A percentile compares a stretch with the other conserved stretches of the same genome.
Evolutionary conservation across 1,284 basidiomycete species (phyloP).

Genomic region (Chalciporus piperatoides): DNA sequence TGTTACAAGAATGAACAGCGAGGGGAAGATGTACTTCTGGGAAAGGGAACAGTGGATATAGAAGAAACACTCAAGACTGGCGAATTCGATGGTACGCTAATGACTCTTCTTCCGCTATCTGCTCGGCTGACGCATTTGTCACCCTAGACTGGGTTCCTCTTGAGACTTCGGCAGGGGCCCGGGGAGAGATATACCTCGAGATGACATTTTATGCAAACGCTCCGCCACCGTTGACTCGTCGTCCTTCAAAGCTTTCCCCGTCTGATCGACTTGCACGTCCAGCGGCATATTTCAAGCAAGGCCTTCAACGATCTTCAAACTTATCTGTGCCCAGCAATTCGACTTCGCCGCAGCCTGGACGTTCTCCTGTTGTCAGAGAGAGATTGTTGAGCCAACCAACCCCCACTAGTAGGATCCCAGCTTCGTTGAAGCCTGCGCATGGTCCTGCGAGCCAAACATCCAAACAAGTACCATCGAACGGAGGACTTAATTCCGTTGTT

Average conservation of each 20-base stretch:
- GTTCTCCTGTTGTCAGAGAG: slow-evolving; percentile 11
- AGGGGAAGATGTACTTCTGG: slow-evolving; percentile 54
- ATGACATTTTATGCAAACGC: slow-evolving; percentile 72
- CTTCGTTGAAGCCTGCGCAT: slow-evolving; percentile 25
- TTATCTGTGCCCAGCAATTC: slow-evolving; percentile 7
- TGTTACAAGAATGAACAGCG: slow-evolving; percentile 64
- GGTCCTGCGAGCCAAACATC: slow-evolving; percentile 10
- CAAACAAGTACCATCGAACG: slow-evolving; percentile 3
- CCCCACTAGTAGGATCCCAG: slow-evolving; percentile 6
- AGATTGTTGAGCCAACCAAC: slow-evolving; percentile 10
- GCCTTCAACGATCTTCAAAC: slow-evolving; percentile 6
- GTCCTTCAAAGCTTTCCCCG: slow-evolving; percentile 45
- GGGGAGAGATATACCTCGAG: slow-evolving; percentile 73
- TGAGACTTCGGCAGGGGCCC: slow-evolving; percentile 47
- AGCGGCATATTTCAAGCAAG: slow-evolving; percentile 17
- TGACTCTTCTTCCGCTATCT: not conserved
- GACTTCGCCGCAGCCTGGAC: slow-evolving; percentile 9
- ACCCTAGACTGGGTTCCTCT: slow-evolving; percentile 65
- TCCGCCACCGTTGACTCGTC: slow-evolving; percentile 46
- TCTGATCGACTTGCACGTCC: slow-evolving; percentile 41
- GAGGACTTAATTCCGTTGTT: not conserved
- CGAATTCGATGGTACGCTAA: slow-evolving; percentile 68
- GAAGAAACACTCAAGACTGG: slow-evolving; percentile 62
- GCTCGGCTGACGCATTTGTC: slow-evolving; percentile 9
- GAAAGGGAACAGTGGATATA: slow-evolving; percentile 61